A percentile compares a stretch with the other conserved stretches of the same genome.
phyloP scores from a whole-genome alignment of 2,329 filamentous ascomycete species.

The Nigrospora osmanthi region DNA sequence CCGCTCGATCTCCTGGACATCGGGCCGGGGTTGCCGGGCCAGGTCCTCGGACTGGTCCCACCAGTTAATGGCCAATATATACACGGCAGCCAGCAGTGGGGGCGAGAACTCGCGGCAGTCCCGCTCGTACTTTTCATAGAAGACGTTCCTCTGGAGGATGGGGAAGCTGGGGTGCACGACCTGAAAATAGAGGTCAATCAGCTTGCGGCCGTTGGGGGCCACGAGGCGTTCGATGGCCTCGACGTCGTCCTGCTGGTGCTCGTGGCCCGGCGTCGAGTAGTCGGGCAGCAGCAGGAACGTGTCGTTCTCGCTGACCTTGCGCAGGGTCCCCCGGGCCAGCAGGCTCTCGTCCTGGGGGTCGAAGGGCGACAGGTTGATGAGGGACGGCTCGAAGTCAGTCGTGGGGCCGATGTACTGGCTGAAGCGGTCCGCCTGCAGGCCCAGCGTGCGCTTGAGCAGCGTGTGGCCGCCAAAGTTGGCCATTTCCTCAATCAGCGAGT shows the following conservation, averaged over 20 bases:
- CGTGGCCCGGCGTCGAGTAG: constrained; percentile 61
- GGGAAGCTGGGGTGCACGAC: constrained; percentile 76
- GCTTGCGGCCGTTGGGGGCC: constrained; percentile 64
- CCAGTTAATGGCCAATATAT: constrained; percentile 82
- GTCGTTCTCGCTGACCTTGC: constrained; percentile 69
- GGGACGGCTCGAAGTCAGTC: constrained; percentile 75
- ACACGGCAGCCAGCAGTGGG: constrained; percentile 70
- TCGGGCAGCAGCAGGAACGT: constrained; percentile 78
- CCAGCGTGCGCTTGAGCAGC: constrained; percentile 61
- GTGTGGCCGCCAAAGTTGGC: constrained; percentile 61
- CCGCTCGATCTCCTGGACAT: constrained; percentile 65
- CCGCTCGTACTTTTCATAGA: constrained; percentile 69
- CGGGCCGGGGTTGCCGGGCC: constrained; percentile 55
- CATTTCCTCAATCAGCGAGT: constrained; percentile 61
- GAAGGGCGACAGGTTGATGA: constrained; percentile 74
- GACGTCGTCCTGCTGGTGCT: constrained; percentile 60
- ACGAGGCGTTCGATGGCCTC: constrained; percentile 71
- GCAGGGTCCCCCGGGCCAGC: constrained; percentile 58
- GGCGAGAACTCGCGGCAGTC: constrained; percentile 69
- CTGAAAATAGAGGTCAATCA: constrained; percentile 76
- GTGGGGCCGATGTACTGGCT: constrained; percentile 80
- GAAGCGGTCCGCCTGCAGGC: constrained; percentile 69
- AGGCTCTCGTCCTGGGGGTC: constrained; percentile 76
- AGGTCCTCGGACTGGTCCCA: constrained; percentile 69
- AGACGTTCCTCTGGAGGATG: constrained; percentile 74